phyloP scores from a whole-genome alignment of 2,329 filamentous ascomycete genomes.

The Diaporthe amygdali region DNA sequence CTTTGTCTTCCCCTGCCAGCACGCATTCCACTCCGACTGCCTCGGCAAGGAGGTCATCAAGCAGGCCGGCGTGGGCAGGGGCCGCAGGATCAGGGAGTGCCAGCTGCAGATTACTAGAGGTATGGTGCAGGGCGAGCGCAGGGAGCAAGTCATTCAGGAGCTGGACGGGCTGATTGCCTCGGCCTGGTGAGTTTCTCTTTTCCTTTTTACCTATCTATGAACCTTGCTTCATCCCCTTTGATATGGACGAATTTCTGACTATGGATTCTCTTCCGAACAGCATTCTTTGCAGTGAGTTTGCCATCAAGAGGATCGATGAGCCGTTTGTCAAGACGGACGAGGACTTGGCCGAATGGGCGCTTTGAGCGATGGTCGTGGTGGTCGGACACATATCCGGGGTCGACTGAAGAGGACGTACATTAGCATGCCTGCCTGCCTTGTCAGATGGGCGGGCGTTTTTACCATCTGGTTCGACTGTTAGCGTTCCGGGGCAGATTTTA shows the following conservation, averaged over 20 bases:
- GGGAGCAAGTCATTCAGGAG: constrained; percentile 85
- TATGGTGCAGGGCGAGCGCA: constrained; percentile 69
- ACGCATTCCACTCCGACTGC: constrained; percentile 96
- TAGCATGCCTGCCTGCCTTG: not conserved
- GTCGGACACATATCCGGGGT: not conserved
- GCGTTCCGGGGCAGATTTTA: not conserved
- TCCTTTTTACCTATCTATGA: not conserved
- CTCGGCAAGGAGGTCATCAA: constrained; percentile 85
- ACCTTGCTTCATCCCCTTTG: not conserved
- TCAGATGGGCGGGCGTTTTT: not conserved
- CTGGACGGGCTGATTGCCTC: constrained; percentile 90
- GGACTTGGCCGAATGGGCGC: constrained; percentile 79
- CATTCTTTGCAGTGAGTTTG: constrained; percentile 92
- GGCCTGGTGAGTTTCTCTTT: constrained; percentile 68
- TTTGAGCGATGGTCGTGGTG: constrained; percentile 28
- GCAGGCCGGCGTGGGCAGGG: constrained; percentile 76
- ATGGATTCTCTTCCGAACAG: constrained; percentile 49
- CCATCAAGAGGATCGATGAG: constrained; percentile 92
- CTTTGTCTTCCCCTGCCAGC: constrained; percentile 98
- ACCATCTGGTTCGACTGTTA: not conserved
- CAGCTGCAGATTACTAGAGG: constrained; percentile 84
- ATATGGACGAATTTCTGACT: not conserved
- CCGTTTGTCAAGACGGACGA: constrained; percentile 82
- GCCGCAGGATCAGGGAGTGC: constrained; percentile 81
- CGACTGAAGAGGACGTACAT: not conserved